These are phyloP conservation scores for Saccharomycopsis sp. DNA, from an alignment of 805 yeast genomes.

Conservation along the genomic window DNA sequence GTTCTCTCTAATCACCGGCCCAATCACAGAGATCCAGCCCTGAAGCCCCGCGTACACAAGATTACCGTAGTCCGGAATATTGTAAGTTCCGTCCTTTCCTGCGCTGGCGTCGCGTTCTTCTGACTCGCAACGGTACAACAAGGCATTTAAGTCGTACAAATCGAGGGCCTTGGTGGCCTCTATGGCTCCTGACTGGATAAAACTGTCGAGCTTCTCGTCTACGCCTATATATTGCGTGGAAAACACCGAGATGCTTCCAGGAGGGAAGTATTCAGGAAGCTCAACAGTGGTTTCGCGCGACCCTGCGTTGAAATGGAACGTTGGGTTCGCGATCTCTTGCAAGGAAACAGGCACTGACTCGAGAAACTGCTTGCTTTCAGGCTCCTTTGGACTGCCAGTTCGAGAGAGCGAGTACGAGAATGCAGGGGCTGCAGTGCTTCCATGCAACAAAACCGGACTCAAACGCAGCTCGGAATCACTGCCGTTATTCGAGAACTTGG, in stretches of 20 bases:
- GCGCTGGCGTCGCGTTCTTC: slow-evolving; percentile 81
- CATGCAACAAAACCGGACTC: slow-evolving; percentile 52
- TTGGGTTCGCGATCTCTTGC: slow-evolving; percentile 44
- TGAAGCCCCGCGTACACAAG: slow-evolving; percentile 85
- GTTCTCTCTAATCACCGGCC: slow-evolving; percentile 55
- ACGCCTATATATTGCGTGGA: slow-evolving; percentile 64
- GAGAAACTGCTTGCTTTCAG: slow-evolving; percentile 31
- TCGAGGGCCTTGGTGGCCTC: slow-evolving; percentile 59
- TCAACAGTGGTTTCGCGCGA: slow-evolving; percentile 45
- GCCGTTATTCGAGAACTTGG: slow-evolving; percentile 49
- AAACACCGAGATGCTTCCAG: slow-evolving; percentile 85
- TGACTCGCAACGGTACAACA: slow-evolving; percentile 71
- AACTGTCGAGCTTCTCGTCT: slow-evolving; percentile 56
- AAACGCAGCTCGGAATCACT: slow-evolving; percentile 44
- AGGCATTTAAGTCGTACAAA: slow-evolving; percentile 65
- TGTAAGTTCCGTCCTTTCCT: slow-evolving; percentile 68
- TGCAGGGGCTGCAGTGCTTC: slow-evolving; percentile 50
- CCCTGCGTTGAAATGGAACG: slow-evolving; percentile 36
- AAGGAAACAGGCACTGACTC: slow-evolving; percentile 64
- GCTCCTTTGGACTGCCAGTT: slow-evolving; percentile 38
- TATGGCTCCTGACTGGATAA: slow-evolving; percentile 67
- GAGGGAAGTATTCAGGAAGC: slow-evolving; percentile 64
- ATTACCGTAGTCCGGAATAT: slow-evolving; percentile 65
- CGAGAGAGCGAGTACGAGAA: slow-evolving; percentile 52
- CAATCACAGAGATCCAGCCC: slow-evolving; percentile 79